These are phyloP conservation scores for Suillus paluster DNA, from an alignment of 768 basidiomycete species.

Conservation along the genomic window DNA sequence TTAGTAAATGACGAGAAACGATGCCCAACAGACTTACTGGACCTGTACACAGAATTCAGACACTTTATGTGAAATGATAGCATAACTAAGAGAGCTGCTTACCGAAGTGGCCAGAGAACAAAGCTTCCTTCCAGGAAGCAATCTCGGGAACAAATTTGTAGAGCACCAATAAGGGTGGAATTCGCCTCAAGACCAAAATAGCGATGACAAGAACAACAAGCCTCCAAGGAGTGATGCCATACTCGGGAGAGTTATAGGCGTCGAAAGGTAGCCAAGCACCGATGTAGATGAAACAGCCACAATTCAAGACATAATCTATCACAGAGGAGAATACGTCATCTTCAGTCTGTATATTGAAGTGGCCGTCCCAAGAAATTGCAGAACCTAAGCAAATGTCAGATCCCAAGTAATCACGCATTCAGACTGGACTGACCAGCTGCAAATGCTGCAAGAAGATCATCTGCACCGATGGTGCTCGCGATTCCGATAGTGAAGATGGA, in stretches of 20 bases:
- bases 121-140: constrained; percentile 78
- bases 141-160: constrained; percentile 92
- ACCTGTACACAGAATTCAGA: constrained; percentile 37
- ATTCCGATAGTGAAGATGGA: constrained; percentile 79
- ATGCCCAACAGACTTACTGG: constrained; percentile 46
- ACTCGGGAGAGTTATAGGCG: constrained; percentile 54
- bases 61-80: background rate
- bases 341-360: constrained; percentile 81
- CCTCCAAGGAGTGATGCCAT: constrained; percentile 73
- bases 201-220: constrained; percentile 67
- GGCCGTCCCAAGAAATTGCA: constrained; percentile 91
- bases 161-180: constrained; percentile 76
- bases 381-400: constrained; percentile 57
- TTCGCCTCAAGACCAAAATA: constrained; percentile 76
- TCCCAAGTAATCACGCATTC: background rate
- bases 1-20: background rate
- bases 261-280: constrained; percentile 87
- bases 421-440: constrained; percentile 59
- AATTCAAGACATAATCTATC: constrained; percentile 86
- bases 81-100: constrained; percentile 16
- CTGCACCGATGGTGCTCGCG: constrained; percentile 78
- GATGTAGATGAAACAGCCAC: constrained; percentile 79
- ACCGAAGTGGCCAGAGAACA: constrained; percentile 94
- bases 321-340: constrained; percentile 89
- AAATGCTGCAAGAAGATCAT: constrained; percentile 90